A percentile compares a stretch with the other conserved stretches of the same genome.
These are phyloP conservation scores for Fusarium fujikuroi DNA, from an alignment of 2,329 filamentous ascomycete species.

Conservation along the genomic window DNA sequence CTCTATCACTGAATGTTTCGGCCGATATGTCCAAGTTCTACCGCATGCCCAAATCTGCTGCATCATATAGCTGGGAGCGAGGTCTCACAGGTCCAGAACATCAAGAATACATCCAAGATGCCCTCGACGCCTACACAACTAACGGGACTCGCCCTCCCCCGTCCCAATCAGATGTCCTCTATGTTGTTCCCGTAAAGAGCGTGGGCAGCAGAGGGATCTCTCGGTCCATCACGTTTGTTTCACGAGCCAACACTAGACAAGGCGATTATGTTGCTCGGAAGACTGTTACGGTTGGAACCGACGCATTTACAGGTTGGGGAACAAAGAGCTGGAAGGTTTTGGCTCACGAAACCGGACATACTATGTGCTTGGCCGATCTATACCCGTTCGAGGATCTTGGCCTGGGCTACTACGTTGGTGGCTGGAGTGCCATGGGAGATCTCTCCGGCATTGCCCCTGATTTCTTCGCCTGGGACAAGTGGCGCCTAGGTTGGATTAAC, in stretches of 20 bases:
- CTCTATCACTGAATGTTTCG: constrained; percentile 36
- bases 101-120: constrained; percentile 31
- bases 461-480: constrained; percentile 54
- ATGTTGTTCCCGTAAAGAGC: constrained; percentile 27
- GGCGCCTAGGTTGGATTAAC: constrained; percentile 51
- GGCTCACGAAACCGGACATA: constrained; percentile 53
- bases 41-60: constrained; percentile 44
- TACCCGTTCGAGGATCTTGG: constrained; percentile 45
- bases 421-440: constrained; percentile 52
- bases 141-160: constrained; percentile 10
- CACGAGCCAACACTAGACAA: not conserved
- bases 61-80: constrained; percentile 40
- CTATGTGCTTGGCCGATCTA: constrained; percentile 52
- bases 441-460: constrained; percentile 49
- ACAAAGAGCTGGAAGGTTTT: constrained; percentile 42
- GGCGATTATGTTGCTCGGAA: constrained; percentile 27
- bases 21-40: constrained; percentile 39
- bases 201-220: not conserved
- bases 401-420: constrained; percentile 49
- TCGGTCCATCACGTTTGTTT: constrained; percentile 11
- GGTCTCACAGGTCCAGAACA: constrained; percentile 20
- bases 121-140: constrained; percentile 26
- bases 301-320: constrained; percentile 47
- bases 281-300: constrained; percentile 47
- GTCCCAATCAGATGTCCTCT: constrained; percentile 27